Conservation (phyloP, 345 rosid genomes). For the Toxicodendron radicans region DNA sequence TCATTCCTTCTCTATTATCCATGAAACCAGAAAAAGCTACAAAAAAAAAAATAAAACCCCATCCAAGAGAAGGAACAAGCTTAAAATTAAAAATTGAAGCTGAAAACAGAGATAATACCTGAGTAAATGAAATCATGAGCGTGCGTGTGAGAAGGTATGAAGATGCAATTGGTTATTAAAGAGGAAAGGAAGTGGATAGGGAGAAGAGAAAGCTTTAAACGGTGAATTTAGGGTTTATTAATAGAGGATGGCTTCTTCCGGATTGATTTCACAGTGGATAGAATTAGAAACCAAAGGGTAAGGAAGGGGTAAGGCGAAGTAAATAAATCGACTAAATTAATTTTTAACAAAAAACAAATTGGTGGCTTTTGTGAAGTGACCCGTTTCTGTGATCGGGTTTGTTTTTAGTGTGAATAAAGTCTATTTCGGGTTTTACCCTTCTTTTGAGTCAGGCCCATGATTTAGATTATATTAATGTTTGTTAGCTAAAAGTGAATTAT, state of each 20-base stretch:
- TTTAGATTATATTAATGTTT: too few relatives aligned
- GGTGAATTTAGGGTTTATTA: slow-evolving; percentile 22
- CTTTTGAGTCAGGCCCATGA: background rate
- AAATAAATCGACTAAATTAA: background rate
- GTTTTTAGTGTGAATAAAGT: too few relatives aligned
- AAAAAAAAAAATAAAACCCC: too few relatives aligned
- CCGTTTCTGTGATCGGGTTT: background rate
- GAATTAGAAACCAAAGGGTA: slow-evolving; percentile 9
- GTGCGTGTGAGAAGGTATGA: background rate
- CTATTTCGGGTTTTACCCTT: background rate
- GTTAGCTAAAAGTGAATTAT: too few relatives aligned
- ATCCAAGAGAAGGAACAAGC: slow-evolving; percentile 2
- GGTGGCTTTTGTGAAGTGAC: slow-evolving; percentile 3
- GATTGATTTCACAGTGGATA: slow-evolving; percentile 13
- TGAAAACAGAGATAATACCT: background rate
- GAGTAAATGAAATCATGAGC: slow-evolving; percentile 13
- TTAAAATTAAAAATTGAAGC: slow-evolving; percentile 8
- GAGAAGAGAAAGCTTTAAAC: background rate
- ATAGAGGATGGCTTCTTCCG: background rate
- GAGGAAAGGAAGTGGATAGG: slow-evolving; percentile 10
- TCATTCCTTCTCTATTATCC: background rate
- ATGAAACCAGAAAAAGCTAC: background rate
- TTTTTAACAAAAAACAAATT: background rate
- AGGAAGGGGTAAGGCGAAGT: background rate
- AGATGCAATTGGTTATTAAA: background rate